A percentile compares a stretch with the other conserved stretches of the same genome.
These are phyloP conservation scores for Xylaria sp. DNA, from an alignment of 2,329 filamentous ascomycete genomes.

Conservation along the genomic window DNA sequence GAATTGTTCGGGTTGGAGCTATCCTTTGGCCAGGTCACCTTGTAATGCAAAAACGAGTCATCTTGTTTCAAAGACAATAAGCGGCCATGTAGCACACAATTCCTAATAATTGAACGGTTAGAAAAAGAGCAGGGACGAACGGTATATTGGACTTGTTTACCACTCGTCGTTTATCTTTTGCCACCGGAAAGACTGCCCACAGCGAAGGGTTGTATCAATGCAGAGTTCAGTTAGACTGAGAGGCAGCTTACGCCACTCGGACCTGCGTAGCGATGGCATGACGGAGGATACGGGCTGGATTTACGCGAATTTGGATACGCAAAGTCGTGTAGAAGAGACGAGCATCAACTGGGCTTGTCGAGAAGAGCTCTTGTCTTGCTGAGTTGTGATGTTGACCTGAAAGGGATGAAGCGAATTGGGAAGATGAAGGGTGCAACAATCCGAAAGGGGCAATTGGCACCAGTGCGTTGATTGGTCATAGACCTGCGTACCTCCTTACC, in stretches of 20 bases:
- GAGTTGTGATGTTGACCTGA: background rate
- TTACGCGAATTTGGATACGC: background rate
- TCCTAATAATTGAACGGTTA: constrained; percentile 52
- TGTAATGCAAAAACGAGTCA: constrained; percentile 77
- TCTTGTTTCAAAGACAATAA: constrained; percentile 88
- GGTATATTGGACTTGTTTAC: constrained; percentile 50
- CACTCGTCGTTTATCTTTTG: constrained; percentile 84
- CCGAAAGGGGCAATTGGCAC: constrained; percentile 33
- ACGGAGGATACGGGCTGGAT: background rate
- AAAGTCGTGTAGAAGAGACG: background rate
- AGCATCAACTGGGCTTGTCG: too few species aligned
- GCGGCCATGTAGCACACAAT: constrained; percentile 83
- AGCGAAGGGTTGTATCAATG: constrained; percentile 91
- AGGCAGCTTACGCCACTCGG: constrained; percentile 87
- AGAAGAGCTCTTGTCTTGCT: background rate
- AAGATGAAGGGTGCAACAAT: background rate
- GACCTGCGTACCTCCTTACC: too few species aligned
- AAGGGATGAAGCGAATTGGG: background rate
- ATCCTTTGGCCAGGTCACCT: constrained; percentile 63
- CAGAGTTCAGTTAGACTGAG: constrained; percentile 84
- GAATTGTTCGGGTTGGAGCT: constrained; percentile 41
- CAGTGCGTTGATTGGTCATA: constrained; percentile 9
- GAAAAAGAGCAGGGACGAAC: background rate
- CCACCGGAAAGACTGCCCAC: constrained; percentile 97
- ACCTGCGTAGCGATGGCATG: constrained; percentile 55